Evolutionary conservation across 805 yeast genomes (phyloP), one percentile per base, ranked within the genome.

Genomic region (Metschnikowia cubensis): DNA sequence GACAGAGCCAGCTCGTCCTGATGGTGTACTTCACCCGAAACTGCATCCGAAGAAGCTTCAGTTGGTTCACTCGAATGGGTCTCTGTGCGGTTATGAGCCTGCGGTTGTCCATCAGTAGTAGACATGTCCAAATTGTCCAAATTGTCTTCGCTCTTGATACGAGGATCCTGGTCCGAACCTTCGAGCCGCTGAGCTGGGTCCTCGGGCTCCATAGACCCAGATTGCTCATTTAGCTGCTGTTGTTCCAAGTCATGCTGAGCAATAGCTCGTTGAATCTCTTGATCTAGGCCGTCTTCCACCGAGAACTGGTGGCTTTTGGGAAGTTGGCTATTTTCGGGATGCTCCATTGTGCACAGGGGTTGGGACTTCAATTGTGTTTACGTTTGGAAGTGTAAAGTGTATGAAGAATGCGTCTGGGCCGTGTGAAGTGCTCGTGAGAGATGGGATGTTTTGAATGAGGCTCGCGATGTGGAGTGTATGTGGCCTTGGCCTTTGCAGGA

Each of bases 161-260:
- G 32, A 13, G 46, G 46, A 14, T 14, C 34, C 6, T 35, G 42
- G 18, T 2, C 8, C 14, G 31, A 6, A 13, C 7, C 5, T 7
- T n/a, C 41, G 13, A 38, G 41, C 18, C 14, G 38, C 20, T 33
- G 38, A 3, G 40, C 13, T 14, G 22, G 39, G n/a, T 35, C 34
- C 10, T 35, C 40, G 3, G 46, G 46, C 17, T 35, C 25, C 47
- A 35, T n/a, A 2, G 48, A 36, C 13, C 18, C 39, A 3, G 35
- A 13, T 15, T 45, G 48, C 31, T 40, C 15, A 22, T 51, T 47
- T 6, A 53, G 51, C 44, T 53, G 53, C 36, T 49, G 56, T 42
- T 54, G 59, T 29, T 55, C 59, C 49, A 58, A 48, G 45, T 58
- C 61, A 36, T 58, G 61, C 38, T 58, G 59, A 13, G 61, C 61